phyloP scores from a whole-genome alignment of 2,329 filamentous ascomycete species.

The Sordariomycetes sp. region DNA sequence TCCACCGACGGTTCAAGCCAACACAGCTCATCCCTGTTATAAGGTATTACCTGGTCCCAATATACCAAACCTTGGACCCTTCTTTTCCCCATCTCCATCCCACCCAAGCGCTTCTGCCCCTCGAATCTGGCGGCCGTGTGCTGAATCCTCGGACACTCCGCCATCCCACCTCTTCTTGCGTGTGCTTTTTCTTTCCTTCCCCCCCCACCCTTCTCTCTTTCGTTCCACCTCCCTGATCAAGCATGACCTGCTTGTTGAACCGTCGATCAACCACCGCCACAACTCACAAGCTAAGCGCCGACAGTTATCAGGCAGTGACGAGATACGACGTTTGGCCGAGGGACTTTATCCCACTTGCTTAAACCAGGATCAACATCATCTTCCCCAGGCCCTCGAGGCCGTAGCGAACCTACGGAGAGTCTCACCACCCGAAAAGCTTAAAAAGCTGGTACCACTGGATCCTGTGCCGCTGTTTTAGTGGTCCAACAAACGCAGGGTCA shows the following conservation, averaged over 20 bases:
- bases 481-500: neutral
- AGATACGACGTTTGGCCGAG: neutral
- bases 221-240: neutral
- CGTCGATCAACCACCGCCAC: neutral
- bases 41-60: conserved; percentile 2
- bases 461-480: neutral
- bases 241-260: neutral
- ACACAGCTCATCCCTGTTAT: neutral
- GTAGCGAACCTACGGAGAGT: neutral
- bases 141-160: neutral
- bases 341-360: neutral
- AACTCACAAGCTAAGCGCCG: neutral
- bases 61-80: neutral
- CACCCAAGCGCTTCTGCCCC: neutral
- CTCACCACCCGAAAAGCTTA: neutral
- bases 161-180: too few species aligned
- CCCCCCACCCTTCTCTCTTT: neutral
- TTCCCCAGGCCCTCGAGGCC: neutral
- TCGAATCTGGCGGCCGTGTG: neutral
- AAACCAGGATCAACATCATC: neutral
- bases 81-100: neutral
- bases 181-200: neutral
- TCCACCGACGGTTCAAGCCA: neutral
- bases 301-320: neutral
- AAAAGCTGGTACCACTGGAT: neutral